Conservation (phyloP, 2,329 filamentous ascomycete species). For the Pseudogymnoascus sp. region DNA sequence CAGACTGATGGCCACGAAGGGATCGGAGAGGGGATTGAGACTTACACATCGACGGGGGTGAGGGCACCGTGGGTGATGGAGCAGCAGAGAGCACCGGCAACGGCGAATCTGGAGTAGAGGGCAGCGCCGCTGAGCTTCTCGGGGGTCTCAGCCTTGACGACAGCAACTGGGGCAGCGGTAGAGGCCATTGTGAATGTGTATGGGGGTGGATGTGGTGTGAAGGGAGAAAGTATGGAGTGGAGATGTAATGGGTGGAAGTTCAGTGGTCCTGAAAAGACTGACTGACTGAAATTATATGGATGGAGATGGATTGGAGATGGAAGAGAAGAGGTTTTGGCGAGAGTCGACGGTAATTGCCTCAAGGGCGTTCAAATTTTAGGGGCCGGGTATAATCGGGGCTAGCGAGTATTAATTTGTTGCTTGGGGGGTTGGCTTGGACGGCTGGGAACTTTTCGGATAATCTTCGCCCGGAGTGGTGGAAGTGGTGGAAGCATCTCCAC, state of each 20-base stretch:
- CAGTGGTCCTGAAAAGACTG: slow-evolving; percentile 5
- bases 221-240: not conserved
- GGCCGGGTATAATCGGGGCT: slow-evolving; percentile 5
- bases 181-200: not conserved
- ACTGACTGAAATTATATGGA: not conserved
- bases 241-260: not conserved
- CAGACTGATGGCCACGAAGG: not conserved
- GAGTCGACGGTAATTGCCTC: slow-evolving; percentile 8
- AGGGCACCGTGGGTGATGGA: slow-evolving; percentile 94
- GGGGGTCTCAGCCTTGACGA: slow-evolving; percentile 21
- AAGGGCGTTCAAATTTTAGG: slow-evolving; percentile 5
- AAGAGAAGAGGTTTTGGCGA: slow-evolving; percentile 9
- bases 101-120: slow-evolving; percentile 93
- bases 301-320: not conserved
- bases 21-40: slow-evolving; percentile 26
- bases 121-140: slow-evolving; percentile 51
- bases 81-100: slow-evolving; percentile 96
- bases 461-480: not conserved
- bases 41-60: slow-evolving; percentile 99
- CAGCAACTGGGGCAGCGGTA: not conserved
- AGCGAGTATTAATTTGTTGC: not conserved
- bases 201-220: not conserved
- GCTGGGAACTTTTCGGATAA: not conserved
- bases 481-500: not conserved
- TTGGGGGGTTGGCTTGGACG: not conserved